These are phyloP conservation scores for Skeletonema grethae DNA, from an alignment of 108 stramenopile genomes.

Conservation along the genomic window DNA sequence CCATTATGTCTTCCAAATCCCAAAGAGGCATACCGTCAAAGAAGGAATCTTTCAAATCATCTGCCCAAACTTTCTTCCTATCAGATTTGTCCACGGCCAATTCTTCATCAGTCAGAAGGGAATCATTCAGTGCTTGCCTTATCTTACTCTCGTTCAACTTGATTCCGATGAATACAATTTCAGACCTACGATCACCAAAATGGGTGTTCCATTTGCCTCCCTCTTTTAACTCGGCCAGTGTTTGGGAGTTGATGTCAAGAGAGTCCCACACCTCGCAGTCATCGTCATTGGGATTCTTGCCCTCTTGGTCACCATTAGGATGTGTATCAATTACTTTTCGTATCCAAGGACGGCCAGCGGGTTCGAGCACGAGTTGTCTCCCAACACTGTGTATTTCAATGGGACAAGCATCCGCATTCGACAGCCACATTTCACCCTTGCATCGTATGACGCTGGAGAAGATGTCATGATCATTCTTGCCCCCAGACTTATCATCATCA, in stretches of 20 bases:
- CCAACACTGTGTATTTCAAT: conserved; percentile 28
- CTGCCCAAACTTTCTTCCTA: conserved; percentile 20
- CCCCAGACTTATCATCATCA: background rate
- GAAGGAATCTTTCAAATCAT: conserved; percentile 9
- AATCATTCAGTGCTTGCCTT: conserved; percentile 44
- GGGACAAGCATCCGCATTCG: conserved; percentile 26
- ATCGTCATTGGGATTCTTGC: conserved; percentile 2
- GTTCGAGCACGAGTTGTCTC: conserved; percentile 19
- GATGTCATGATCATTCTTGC: background rate
- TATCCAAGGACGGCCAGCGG: conserved; percentile 17
- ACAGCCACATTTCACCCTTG: conserved; percentile 37
- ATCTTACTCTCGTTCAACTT: conserved; percentile 40
- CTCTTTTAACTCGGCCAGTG: conserved; percentile 13
- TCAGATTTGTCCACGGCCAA: conserved; percentile 6
- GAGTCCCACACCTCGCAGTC: conserved; percentile 29
- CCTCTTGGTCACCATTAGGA: conserved; percentile 18
- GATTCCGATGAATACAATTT: conserved; percentile 72
- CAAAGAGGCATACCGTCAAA: conserved; percentile 22
- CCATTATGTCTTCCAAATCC: conserved; percentile 21
- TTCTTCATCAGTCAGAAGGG: conserved; percentile 49
- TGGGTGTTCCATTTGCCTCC: conserved; percentile 18
- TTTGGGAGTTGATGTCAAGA: conserved; percentile 1
- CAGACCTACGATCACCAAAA: conserved; percentile 67
- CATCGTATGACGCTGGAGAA: conserved; percentile 24
- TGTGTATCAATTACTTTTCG: conserved; percentile 12